Conservation (phyloP, 2,329 filamentous ascomycete genomes). For the Cladophialophora exuberans region DNA sequence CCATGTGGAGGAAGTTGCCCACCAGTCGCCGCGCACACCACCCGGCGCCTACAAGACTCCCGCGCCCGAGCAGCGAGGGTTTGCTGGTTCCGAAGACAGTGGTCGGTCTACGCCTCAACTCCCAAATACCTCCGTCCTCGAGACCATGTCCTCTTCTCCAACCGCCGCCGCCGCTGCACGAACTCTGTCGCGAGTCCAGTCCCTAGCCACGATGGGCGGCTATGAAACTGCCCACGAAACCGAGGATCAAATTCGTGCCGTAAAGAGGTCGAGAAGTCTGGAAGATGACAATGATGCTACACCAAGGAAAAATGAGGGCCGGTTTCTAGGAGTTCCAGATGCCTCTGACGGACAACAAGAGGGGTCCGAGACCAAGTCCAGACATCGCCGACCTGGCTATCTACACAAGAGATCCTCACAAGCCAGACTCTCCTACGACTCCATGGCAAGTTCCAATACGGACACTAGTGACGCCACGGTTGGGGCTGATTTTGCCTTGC, state of each 20-base stretch:
- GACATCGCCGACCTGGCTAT: constrained; percentile 56
- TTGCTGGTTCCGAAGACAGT: constrained; percentile 24
- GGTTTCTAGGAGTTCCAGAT: constrained; percentile 20
- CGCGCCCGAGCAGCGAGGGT: constrained; percentile 31
- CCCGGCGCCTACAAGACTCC: constrained; percentile 37
- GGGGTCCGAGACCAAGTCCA: constrained; percentile 1
- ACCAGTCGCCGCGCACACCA: constrained; percentile 32
- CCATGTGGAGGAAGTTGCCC: constrained; percentile 3
- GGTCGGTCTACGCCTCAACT: constrained; percentile 30
- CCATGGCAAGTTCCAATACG: constrained; percentile 56
- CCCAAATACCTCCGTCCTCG: constrained; percentile 44
- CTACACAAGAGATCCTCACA: constrained; percentile 59
- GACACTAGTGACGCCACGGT: constrained; percentile 74
- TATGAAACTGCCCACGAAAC: constrained; percentile 36
- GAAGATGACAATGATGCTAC: constrained; percentile 30
- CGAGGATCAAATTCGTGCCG: constrained; percentile 11
- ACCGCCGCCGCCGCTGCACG: constrained; percentile 48
- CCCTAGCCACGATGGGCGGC: constrained; percentile 36
- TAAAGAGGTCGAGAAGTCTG: not conserved
- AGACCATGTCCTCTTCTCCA: constrained; percentile 49
- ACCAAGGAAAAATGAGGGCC: constrained; percentile 20
- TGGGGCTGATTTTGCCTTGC: constrained; percentile 78
- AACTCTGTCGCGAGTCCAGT: constrained; percentile 45
- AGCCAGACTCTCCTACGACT: constrained; percentile 63
- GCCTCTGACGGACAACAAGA: constrained; percentile 20